Conservation (phyloP, 129 eudicot genomes). For the Centaurea solstitialis region DNA sequence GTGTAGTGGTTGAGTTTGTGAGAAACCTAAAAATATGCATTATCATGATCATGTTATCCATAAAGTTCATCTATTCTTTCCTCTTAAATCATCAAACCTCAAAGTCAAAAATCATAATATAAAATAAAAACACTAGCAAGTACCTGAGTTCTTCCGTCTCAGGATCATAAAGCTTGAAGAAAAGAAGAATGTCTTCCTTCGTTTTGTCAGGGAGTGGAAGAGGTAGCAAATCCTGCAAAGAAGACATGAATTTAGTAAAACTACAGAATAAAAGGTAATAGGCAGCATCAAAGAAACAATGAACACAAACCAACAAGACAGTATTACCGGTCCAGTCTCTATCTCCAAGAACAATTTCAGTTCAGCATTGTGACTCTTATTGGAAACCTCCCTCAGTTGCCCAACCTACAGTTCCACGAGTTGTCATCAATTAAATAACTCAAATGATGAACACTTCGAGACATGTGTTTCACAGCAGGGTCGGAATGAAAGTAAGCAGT, state of each 20-base stretch:
- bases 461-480: not conserved
- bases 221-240: constrained; percentile 69
- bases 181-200: constrained; percentile 92
- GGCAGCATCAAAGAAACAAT: not conserved
- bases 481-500: not conserved
- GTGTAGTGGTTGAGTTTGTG: constrained; percentile 1
- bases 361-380: constrained; percentile 88
- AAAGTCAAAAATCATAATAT: constrained; percentile 1
- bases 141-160: constrained; percentile 95
- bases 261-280: constrained; percentile 5
- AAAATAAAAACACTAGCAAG: constrained; percentile 2
- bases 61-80: constrained; percentile 2
- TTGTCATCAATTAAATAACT: constrained; percentile 21
- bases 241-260: not conserved
- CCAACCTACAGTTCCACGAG: constrained; percentile 69
- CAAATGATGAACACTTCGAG: not conserved
- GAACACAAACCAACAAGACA: constrained; percentile 12
- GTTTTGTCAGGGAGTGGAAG: constrained; percentile 79
- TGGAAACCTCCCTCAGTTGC: constrained; percentile 77
- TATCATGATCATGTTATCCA: not conserved
- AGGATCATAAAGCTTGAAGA: constrained; percentile 92
- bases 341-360: constrained; percentile 90
- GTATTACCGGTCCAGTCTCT: constrained; percentile 71
- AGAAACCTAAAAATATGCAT: constrained; percentile 4
- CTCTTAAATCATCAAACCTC: not conserved